A percentile compares a stretch with the other conserved stretches of the same genome.
phyloP scores from a whole-genome alignment of 345 rosid species.

The Theobroma cacao region DNA sequence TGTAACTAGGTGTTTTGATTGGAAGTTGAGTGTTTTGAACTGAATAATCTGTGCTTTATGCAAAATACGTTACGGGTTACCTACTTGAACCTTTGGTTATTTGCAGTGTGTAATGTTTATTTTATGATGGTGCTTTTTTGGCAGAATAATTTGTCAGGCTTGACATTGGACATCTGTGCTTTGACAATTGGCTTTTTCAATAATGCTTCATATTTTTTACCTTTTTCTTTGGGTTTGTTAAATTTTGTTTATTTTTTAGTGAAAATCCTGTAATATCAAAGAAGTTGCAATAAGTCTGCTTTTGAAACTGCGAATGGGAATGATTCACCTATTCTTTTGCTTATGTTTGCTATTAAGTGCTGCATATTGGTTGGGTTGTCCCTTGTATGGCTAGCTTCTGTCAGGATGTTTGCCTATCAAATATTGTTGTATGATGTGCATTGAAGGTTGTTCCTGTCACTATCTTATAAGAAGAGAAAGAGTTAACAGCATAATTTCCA shows the following conservation, averaged over 20 bases:
- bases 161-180: neutral
- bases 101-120: neutral
- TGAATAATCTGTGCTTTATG: neutral
- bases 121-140: neutral
- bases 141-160: neutral
- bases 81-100: neutral
- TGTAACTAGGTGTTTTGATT: neutral
- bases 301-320: constrained; percentile 1
- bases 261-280: neutral
- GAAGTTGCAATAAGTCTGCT: neutral
- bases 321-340: constrained; percentile 9
- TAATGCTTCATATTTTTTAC: neutral
- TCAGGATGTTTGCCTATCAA: neutral
- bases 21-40: neutral
- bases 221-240: neutral
- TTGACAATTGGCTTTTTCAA: neutral
- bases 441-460: constrained; percentile 2
- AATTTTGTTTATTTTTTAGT: constrained; percentile 1
- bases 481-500: neutral
- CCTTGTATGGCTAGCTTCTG: neutral
- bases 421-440: neutral
- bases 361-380: neutral
- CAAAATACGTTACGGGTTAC: neutral
- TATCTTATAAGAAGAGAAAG: neutral
- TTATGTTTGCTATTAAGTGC: constrained; percentile 16